Evolutionary conservation across 352 stramenopile genomes (phyloP).

Genomic region (Nothophytophthora sp.): DNA sequence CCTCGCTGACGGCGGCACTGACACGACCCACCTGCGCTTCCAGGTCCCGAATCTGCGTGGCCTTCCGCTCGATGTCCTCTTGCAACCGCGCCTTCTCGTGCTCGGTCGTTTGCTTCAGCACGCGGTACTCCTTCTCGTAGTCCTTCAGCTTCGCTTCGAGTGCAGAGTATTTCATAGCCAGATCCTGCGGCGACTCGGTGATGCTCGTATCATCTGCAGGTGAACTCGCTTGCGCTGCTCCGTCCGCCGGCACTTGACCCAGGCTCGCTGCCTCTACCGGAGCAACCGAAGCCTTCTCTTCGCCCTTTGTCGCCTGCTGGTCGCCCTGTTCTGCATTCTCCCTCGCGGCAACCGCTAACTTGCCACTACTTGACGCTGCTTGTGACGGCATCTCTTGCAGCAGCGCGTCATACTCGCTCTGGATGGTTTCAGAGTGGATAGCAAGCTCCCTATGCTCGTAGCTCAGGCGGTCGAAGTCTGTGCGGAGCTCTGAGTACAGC

Average conservation of each 20-base stretch:
- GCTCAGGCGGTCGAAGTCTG: constrained; percentile 75
- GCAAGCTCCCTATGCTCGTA: constrained; percentile 84
- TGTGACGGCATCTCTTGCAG: constrained; percentile 55
- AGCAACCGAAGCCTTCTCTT: constrained; percentile 14
- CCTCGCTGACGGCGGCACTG: constrained; percentile 26
- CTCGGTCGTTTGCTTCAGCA: constrained; percentile 51
- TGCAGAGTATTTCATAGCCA: constrained; percentile 43
- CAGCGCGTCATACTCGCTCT: constrained; percentile 67
- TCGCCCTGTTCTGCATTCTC: constrained; percentile 33
- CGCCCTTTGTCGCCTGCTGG: constrained; percentile 9
- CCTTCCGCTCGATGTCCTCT: constrained; percentile 74
- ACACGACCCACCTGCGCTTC: constrained; percentile 58
- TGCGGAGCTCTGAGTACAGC: constrained; percentile 51
- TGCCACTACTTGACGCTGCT: constrained; percentile 28
- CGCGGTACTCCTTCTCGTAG: constrained; percentile 73
- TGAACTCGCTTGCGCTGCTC: constrained; percentile 9
- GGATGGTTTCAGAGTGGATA: constrained; percentile 78
- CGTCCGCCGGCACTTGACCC: constrained; percentile 21
- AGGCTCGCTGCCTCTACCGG: constrained; percentile 17
- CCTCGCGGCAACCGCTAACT: constrained; percentile 36
- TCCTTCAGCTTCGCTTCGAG: constrained; percentile 65
- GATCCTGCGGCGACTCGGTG: constrained; percentile 37
- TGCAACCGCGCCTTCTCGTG: constrained; percentile 61
- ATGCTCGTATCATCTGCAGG: too few relatives aligned
- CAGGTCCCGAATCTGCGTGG: constrained; percentile 58